Percentiles rank a stretch among this genome's conserved stretches.
These are phyloP conservation scores for Boletus speciosus DNA, from an alignment of 768 basidiomycete genomes.

Conservation along the genomic window DNA sequence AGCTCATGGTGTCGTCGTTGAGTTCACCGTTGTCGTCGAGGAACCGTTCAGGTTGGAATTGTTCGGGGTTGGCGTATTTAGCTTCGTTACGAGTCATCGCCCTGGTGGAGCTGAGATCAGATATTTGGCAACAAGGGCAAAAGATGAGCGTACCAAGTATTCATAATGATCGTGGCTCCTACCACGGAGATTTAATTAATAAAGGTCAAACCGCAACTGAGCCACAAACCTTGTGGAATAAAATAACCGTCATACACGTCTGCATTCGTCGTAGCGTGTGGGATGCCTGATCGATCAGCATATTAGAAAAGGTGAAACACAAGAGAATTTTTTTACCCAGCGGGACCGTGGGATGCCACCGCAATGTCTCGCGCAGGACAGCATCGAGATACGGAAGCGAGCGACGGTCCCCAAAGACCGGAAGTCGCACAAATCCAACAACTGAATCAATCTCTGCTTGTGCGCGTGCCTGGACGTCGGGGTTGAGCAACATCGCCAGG, in stretches of 20 bases:
- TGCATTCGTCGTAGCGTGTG: constrained; percentile 35
- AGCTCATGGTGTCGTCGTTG: constrained; percentile 29
- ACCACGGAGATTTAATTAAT: not conserved
- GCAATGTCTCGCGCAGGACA: constrained; percentile 30
- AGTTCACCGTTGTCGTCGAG: constrained; percentile 19
- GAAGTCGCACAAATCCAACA: constrained; percentile 31
- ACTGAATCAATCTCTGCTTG: constrained; percentile 37
- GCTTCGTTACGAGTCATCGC: constrained; percentile 34
- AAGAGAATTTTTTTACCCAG: constrained; percentile 20
- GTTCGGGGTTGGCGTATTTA: constrained; percentile 32
- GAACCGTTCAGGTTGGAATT: constrained; percentile 38
- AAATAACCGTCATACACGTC: constrained; percentile 47
- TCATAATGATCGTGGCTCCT: constrained; percentile 31
- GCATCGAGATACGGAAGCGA: constrained; percentile 29
- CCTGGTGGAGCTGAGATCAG: constrained; percentile 13
- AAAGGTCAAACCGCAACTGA: not conserved
- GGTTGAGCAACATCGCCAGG: constrained; percentile 36
- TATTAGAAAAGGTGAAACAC: not conserved
- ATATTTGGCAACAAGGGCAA: not conserved
- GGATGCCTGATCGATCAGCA: constrained; percentile 21
- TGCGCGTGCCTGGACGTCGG: constrained; percentile 35
- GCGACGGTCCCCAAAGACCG: constrained; percentile 27
- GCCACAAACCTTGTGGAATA: constrained; percentile 48
- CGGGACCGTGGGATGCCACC: constrained; percentile 36
- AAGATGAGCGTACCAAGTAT: constrained; percentile 18